Conservation (phyloP, 805 yeast genomes). For the Kodamaea jinghongensis region DNA sequence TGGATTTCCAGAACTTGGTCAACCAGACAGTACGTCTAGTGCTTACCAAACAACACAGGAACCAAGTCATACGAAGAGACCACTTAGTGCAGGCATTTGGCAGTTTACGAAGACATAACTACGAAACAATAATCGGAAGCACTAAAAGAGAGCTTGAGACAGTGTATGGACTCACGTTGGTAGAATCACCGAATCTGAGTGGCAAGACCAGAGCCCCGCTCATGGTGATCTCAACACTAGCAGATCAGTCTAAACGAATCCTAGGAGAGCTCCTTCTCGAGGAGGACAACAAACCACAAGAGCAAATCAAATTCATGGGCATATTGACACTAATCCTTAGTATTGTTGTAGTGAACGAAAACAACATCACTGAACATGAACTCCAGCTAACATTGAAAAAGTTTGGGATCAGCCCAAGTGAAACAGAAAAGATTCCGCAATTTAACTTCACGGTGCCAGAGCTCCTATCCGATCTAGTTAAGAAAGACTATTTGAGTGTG, state of each 20-base stretch:
- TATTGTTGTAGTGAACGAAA: conserved; percentile 30
- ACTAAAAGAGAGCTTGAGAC: conserved; percentile 18
- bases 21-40: conserved; percentile 16
- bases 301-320: conserved; percentile 21
- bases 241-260: conserved; percentile 17
- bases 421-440: conserved; percentile 6
- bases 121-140: conserved; percentile 16
- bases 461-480: conserved; percentile 25
- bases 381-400: conserved; percentile 19
- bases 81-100: conserved; percentile 15
- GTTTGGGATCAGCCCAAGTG: conserved; percentile 17
- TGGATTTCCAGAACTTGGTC: conserved; percentile 9
- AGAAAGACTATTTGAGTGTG: conserved; percentile 28
- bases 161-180: conserved; percentile 28
- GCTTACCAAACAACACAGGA: conserved; percentile 21
- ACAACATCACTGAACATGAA: conserved; percentile 27
- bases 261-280: conserved; percentile 24
- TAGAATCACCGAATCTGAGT: conserved; percentile 13
- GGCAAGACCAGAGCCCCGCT: conserved; percentile 15
- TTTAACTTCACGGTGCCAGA: conserved; percentile 17
- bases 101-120: conserved; percentile 8
- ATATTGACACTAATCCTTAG: conserved; percentile 27
- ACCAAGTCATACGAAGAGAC: conserved; percentile 23
- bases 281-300: conserved; percentile 13
- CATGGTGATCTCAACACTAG: conserved; percentile 21